Conservation (phyloP, 225 moss, liverwort and hornwort species). For the Neckera pumila region DNA sequence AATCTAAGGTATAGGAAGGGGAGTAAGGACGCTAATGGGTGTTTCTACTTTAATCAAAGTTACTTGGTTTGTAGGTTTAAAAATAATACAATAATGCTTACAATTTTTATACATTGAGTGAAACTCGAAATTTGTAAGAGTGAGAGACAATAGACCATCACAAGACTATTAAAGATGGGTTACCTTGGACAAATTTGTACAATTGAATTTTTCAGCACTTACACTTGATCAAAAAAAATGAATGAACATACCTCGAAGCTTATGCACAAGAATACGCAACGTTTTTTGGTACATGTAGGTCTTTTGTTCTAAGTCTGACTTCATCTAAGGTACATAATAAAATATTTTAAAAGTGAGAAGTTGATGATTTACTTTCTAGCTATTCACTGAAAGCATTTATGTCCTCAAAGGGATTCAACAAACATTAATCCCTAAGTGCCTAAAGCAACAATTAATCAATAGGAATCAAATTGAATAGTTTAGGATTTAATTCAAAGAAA, state of each 20-base stretch:
- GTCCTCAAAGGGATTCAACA: neutral
- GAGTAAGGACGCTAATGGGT: no score
- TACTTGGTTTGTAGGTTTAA: no score
- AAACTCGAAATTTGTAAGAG: neutral
- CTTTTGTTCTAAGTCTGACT: constrained; percentile 50
- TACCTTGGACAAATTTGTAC: neutral
- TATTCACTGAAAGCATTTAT: neutral
- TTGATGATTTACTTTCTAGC: neutral
- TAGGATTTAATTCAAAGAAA: neutral
- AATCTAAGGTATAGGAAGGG: no score
- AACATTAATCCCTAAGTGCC: neutral
- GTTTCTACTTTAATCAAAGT: no score
- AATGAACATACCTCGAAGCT: constrained; percentile 47
- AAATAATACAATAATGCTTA: neutral
- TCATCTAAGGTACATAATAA: constrained; percentile 19
- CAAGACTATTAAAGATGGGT: no score
- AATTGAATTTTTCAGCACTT: neutral
- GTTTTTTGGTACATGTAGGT: constrained; percentile 87
- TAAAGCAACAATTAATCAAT: neutral
- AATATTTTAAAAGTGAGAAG: neutral
- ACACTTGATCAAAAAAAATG: neutral
- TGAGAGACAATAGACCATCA: neutral
- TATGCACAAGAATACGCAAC: constrained; percentile 67
- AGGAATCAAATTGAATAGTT: no score
- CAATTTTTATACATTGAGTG: neutral